Evolutionary conservation across 306 rosid genomes (phyloP), one percentile per base, ranked within the genome.

Genomic region (Malus sieversii): DNA sequence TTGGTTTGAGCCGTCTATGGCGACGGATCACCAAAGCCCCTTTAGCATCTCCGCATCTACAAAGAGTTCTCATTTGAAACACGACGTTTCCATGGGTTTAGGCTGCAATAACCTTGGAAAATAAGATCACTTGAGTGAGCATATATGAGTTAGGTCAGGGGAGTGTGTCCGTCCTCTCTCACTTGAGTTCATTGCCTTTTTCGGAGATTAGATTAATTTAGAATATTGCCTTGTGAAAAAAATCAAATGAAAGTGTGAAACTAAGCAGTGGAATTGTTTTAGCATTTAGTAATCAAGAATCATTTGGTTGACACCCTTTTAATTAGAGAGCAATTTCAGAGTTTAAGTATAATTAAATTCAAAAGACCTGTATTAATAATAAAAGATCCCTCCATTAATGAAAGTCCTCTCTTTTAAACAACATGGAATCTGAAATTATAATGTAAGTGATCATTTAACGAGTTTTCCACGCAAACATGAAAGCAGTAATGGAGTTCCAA

Each of bases 391-490:
- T 63, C 23, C 68, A 30, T 30, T 30, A 29, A 16, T 61, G 35
- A 61, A 42, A 13, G 66, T 35, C 23, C 22, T 57, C 33, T 25
- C 66, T 23, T 22, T 4, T 1, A 57, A 72, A 72, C 76, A 58
- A 38, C 42, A 15, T 38, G 2, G 18, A 38, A 72, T 23, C 18
- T 38, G 35, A 72, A 58, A 14, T 15, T 23, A 32, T 20, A 3
- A 55, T 55, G 1, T 7, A 55, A 38, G 42, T 15, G 55, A 58
- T 75, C 68, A 80, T 78, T 46, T 68, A 6, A 68, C 9, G 38
- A 82, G 66, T 67, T 65, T 76, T 71, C 89, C 82, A 68, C 86
- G 79, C 79, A 87, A 63, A 71, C 89, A 86, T 70, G 85, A 71
- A 78, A 82, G 63, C 53, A 65, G 64, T 48, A 53, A 51, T 52